Evolutionary conservation across 2,329 filamentous ascomycete genomes (phyloP).

Genomic region (Ascochyta rabiei): DNA sequence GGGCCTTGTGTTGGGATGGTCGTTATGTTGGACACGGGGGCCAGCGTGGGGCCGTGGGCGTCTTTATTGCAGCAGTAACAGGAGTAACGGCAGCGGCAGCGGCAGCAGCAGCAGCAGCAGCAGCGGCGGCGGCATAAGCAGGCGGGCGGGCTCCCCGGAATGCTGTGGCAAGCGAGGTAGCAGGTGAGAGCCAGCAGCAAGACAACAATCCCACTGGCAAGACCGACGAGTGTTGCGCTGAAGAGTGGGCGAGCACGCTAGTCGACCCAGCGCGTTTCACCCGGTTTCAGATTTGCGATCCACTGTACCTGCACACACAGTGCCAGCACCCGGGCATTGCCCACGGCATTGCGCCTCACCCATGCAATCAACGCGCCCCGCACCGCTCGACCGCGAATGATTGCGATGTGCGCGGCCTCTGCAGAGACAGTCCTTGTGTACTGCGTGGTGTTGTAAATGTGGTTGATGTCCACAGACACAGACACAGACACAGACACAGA

Average conservation of each 20-base stretch:
- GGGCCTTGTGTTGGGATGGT: not conserved
- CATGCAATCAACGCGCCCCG: constrained; percentile 1
- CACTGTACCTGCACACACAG: too few relatives aligned
- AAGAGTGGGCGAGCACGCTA: constrained; percentile 5
- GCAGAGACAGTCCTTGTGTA: not conserved
- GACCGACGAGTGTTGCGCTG: constrained; percentile 10
- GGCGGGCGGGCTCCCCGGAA: not conserved
- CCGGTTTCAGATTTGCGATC: not conserved
- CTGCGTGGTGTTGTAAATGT: too few relatives aligned
- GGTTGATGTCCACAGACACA: too few relatives aligned
- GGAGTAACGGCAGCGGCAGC: not conserved
- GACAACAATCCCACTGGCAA: constrained; percentile 9
- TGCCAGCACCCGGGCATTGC: too few relatives aligned
- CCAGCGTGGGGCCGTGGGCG: constrained; percentile 5
- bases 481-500: too few relatives aligned
- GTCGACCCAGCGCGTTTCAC: not conserved
- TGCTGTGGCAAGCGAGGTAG: constrained; percentile 3
- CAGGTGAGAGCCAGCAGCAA: constrained; percentile 12
- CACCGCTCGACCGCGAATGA: constrained; percentile 1
- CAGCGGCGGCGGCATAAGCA: not conserved
- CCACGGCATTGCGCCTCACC: not conserved
- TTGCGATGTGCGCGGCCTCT: constrained; percentile 8
- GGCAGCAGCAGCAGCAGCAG: not conserved
- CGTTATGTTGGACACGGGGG: constrained; percentile 8
- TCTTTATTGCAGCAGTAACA: constrained; percentile 13